Conservation (phyloP, 2,329 filamentous ascomycete genomes). For the Acarospora socialis region DNA sequence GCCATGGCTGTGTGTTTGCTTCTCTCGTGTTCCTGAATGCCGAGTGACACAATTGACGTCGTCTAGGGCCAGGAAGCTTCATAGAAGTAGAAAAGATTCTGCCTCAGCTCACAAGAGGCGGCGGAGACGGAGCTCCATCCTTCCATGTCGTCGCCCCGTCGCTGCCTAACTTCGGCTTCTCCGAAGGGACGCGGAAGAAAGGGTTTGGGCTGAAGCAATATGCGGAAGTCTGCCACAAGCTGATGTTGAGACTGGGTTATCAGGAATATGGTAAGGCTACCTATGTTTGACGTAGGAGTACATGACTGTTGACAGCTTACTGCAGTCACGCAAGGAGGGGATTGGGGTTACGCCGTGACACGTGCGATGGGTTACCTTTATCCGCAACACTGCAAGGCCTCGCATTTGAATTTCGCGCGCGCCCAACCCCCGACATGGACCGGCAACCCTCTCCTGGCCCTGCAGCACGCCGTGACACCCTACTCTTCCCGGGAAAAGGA, state of each 20-base stretch:
- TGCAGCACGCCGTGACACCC: conserved; percentile 40
- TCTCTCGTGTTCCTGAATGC: too few relatives aligned
- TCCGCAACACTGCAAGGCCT: conserved; percentile 24
- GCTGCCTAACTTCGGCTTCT: conserved; percentile 33
- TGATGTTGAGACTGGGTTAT: conserved; percentile 31
- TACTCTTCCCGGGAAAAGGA: conserved; percentile 37
- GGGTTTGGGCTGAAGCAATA: conserved; percentile 21
- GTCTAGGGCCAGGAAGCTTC: conserved; percentile 29
- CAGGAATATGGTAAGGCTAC: conserved; percentile 13
- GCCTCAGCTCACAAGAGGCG: conserved; percentile 19
- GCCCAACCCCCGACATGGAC: conserved; percentile 35
- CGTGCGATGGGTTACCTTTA: conserved; percentile 10
- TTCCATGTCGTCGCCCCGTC: conserved; percentile 36
- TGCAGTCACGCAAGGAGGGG: too few relatives aligned
- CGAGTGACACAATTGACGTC: too few relatives aligned
- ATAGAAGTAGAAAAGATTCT: conserved; percentile 24
- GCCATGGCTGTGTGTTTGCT: conserved; percentile 10
- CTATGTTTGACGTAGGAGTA: conserved; percentile 21
- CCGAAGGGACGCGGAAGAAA: conserved; percentile 18
- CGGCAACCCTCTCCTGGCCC: conserved; percentile 41
- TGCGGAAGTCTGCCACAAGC: conserved; percentile 21
- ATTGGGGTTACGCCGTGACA: conserved; percentile 9
- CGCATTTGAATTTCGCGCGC: conserved; percentile 46
- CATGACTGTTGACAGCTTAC: neutral
- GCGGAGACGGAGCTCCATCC: conserved; percentile 18